These are phyloP conservation scores for Fusarium transvaalense DNA, from an alignment of 2,329 filamentous ascomycete genomes.

Conservation along the genomic window DNA sequence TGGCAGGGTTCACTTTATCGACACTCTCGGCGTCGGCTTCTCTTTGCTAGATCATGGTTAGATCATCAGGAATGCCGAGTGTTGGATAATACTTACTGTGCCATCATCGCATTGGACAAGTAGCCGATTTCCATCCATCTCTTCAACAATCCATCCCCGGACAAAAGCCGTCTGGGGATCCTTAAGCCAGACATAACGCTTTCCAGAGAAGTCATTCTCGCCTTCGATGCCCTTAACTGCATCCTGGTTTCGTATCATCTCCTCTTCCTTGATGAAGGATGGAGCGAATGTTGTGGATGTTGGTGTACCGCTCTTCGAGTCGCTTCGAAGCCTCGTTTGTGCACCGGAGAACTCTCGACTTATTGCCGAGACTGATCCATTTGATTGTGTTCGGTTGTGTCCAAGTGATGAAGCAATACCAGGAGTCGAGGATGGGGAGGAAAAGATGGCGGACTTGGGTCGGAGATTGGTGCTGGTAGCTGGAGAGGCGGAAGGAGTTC, in stretches of 20 bases:
- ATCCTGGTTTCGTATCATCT: constrained; percentile 70
- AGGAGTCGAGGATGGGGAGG: constrained; percentile 66
- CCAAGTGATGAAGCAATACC: constrained; percentile 57
- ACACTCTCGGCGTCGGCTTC: constrained; percentile 88
- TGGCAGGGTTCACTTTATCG: constrained; percentile 99
- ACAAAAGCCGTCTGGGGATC: constrained; percentile 90
- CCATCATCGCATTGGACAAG: constrained; percentile 95
- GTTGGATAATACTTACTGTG: constrained; percentile 67
- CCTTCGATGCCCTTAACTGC: constrained; percentile 84
- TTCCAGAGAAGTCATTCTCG: constrained; percentile 98
- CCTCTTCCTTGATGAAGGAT: constrained; percentile 92
- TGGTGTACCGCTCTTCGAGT: constrained; percentile 74
- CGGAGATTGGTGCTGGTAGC: constrained; percentile 65
- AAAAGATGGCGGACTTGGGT: constrained; percentile 82
- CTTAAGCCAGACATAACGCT: constrained; percentile 97
- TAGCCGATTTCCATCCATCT: constrained; percentile 75
- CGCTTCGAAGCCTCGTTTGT: constrained; percentile 56
- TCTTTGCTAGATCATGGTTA: constrained; percentile 72
- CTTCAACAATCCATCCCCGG: constrained; percentile 91
- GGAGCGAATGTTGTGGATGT: constrained; percentile 90
- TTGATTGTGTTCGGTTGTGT: constrained; percentile 79
- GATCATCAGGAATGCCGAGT: background rate
- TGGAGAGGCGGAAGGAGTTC: constrained; percentile 76
- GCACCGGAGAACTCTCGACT: constrained; percentile 24
- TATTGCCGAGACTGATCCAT: constrained; percentile 59